Percentiles rank a stretch among this genome's conserved stretches.
phyloP scores from a whole-genome alignment of 1,284 basidiomycete genomes.

The Cutaneotrichosporon dermatis region DNA sequence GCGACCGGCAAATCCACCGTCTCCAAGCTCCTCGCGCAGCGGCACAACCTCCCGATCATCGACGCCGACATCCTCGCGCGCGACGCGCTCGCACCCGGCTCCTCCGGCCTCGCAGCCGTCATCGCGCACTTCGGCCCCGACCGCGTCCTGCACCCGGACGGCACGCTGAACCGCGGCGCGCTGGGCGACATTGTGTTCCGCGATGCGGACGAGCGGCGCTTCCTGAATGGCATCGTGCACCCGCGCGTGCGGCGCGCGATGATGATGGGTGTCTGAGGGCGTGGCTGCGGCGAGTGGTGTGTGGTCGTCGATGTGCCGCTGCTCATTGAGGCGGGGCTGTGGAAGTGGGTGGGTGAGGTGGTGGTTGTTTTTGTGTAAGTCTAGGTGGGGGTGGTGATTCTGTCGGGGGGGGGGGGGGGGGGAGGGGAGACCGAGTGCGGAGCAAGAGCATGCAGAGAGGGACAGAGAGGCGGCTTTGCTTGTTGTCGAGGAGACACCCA shows the following conservation, averaged over 20 bases:
- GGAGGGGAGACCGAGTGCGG: too few species aligned
- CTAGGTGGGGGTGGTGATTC: background rate
- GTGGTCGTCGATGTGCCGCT: conserved; percentile 91
- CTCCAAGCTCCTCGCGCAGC: conserved; percentile 61
- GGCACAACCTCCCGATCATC: conserved; percentile 67
- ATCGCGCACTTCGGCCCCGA: conserved; percentile 65
- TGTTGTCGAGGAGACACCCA: too few species aligned
- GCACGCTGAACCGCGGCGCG: conserved; percentile 72
- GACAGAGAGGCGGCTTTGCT: too few species aligned
- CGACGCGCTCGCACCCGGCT: conserved; percentile 79
- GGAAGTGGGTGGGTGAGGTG: conserved; percentile 76
- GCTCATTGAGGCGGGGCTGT: conserved; percentile 82
- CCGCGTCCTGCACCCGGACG: conserved; percentile 62
- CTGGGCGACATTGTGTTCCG: conserved; percentile 82
- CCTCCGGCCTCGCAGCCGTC: conserved; percentile 66
- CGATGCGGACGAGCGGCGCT: conserved; percentile 65
- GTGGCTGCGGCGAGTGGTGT: conserved; percentile 68
- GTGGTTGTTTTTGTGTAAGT: conserved; percentile 70
- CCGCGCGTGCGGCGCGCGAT: conserved; percentile 78
- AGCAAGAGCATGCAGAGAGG: too few species aligned
- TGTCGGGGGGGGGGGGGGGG: too few species aligned
- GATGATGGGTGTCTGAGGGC: conserved; percentile 63
- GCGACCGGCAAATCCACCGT: conserved; percentile 89
- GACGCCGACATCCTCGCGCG: conserved; percentile 91
- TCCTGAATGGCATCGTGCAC: conserved; percentile 82